Base-by-base conservation (phyloP, 768 basidiomycete species). In the Hericium coralloides region DNA sequence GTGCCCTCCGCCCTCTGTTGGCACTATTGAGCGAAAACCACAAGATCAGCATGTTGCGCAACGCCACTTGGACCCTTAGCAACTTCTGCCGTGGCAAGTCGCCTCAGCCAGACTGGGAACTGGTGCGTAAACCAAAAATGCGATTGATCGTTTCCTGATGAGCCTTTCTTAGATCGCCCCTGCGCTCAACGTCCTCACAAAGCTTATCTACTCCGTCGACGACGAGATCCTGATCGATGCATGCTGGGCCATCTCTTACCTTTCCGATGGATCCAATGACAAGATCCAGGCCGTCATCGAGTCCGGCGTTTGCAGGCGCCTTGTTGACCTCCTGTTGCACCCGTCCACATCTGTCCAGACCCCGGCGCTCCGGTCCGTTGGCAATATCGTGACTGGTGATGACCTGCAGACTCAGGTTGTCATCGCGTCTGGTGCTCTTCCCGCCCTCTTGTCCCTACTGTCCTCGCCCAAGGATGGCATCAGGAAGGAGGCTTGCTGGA, bases 221-320 rank as follows among this genome's bases (percentile, higher is more conserved):
- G 97, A 98, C 66, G 97, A 99, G 73, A 98, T 98, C 64, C 76
- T 99, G 66, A 99, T 99, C 67, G 97, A 99, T 70, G 97, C 97
- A 14, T 99, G 97, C 79, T 99, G 97, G 97, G 97, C 97, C 25
- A 95, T 99, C 71, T 98, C 95, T 41, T 99, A 99, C 74, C 86
- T 99, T 39, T 98, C 95, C 1, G 97, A 99, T 70, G 97, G 97
- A 51, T 90, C 94, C 37, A 97, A 97, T 68, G 97, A 99, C 77
- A 99, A 99, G 78, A 99, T 99, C 58, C 97, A 99, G 72, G 97
- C 97, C 36, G 97, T 99, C 57, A 98, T 99, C 65, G 95, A 98
- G 73, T 92, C 91, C 18, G 97, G 95, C 31, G 95, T 99, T 50
- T 97, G 95, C 75, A 84, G 97, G 70, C 86, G 97, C 65, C 84